Evolutionary conservation across 345 rosid genomes (phyloP).

Genomic region (Eucalyptus viminalis): DNA sequence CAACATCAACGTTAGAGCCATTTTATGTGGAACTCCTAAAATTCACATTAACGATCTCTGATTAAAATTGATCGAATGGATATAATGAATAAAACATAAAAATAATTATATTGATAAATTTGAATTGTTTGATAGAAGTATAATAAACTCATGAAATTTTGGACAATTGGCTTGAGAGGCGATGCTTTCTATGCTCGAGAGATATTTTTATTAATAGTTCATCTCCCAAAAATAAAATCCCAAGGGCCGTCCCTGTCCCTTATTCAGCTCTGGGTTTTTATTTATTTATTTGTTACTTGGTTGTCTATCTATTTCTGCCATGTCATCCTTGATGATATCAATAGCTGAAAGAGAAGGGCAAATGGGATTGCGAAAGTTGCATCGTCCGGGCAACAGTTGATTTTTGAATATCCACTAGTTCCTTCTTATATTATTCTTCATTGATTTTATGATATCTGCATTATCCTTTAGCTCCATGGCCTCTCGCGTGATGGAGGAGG

Average conservation of each 20-base stretch:
- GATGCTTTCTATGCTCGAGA: background rate
- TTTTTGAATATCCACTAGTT: background rate
- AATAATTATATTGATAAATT: fast-evolving
- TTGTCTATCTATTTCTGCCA: background rate
- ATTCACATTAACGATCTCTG: fast-evolving
- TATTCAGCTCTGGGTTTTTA: background rate
- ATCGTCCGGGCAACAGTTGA: background rate
- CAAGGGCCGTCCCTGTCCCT: background rate
- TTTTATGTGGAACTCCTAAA: no score
- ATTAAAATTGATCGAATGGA: no score
- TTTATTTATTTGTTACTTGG: background rate
- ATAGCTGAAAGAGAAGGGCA: background rate
- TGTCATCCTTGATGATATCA: background rate
- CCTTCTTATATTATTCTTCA: background rate
- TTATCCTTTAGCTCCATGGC: background rate
- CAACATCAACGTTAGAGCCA: fast-evolving
- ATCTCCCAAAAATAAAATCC: fast-evolving
- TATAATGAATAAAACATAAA: no score
- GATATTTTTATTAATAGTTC: background rate
- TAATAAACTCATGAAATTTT: no score
- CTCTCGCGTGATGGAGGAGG: background rate
- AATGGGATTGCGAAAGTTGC: background rate
- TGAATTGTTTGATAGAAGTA: no score
- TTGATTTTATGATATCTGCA: background rate
- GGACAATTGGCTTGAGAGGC: background rate